Base-by-base conservation (phyloP, 2,329 filamentous ascomycete species). In the Rhynchosporium secalis region DNA sequence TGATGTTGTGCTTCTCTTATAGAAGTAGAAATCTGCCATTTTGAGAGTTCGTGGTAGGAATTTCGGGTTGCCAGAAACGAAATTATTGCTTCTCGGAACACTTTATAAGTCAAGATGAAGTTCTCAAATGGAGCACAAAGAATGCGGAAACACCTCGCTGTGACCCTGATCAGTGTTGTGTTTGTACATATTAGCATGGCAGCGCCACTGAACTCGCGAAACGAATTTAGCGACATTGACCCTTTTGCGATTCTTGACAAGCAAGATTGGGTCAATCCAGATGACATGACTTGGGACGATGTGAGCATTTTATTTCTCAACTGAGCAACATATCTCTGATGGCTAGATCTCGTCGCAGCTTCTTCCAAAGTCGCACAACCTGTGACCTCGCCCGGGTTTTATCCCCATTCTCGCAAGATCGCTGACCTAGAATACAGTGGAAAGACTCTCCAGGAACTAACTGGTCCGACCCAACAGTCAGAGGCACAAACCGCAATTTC, bases 401-500 rank as follows among this genome's bases (percentile, higher is more conserved):
- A 20, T 26, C n/a, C 15, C 10, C n/a, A 7, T 46, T 46, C 43
- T 10, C 36, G 28, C 13, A 46, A 20, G 3, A 40, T n/a, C 28
- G 43, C 56, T 58, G 12, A 58, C 20, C 20, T 41, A 12, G 12
- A 38, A 2, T n/a, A 4, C n/a, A 58, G 56, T 66, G 45, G 43
- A 62, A 60, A 60, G 40, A 59, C 5, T 56, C 62, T n/a, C 64
- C 64, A 51, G 49, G 59, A 9, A 66, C 64, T 6, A 61, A 61
- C 28, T 66, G 64, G 64, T 48, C 62, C 6, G 54, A 66, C 40
- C 58, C 62, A 5, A 55, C 46, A 28, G 46, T 20, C n/a, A 58
- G n/a, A 62, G 64, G 64, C 13, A 60, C 64, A 15, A 56, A 45
- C n/a, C 56, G 62, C 12, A 64, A 64, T 41, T 66, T 66, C 60